Evolutionary conservation across 192 early-diverging fungal genomes (phyloP), one percentile per base, ranked within the genome.

Genomic region (Coemansia sp.): DNA sequence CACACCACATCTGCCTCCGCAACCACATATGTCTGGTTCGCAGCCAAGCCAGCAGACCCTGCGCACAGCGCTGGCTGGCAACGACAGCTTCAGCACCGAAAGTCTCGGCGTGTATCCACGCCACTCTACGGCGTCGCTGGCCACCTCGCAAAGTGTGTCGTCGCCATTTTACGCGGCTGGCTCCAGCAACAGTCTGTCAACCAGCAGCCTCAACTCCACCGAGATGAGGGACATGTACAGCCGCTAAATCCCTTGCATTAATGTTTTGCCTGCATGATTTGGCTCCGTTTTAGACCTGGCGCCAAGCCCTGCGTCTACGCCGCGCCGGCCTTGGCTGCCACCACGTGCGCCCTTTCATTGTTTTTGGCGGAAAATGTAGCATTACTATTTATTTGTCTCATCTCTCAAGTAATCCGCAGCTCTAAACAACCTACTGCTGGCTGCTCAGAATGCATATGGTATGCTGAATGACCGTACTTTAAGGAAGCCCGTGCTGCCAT

Each of bases 181-280:
- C 37, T 38, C 72, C 12, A 55, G 52, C 57, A 73, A 55, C 57
- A 79, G 65, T 59, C 47, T 79, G 32, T 79, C 77, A 14, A 74
- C 58, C 29, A 79, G 71, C 54, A 79, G 72, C 27, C 62, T 79
- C 22, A 71, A 68, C 49, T 79, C 77, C 21, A 60, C 35, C 54
- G 77, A 79, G 19, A 72, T 79, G 67, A 79, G 67, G 54, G 77
- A 74, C 58, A 60, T 73, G 64, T 79, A 79, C 68, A 68, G 57
- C 48, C 76, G 76, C 51, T 79, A 59, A 56, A 51, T 14, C 47
- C 47, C 19, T 17, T 49, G 47, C 17, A 49, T 49, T 17, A 12
- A 5, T 10, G 1, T 49, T n/a, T 15, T 19, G 12, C 15, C n/a
- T 49, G 47, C 43, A 45, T 12, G 54, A 27, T 21, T 17, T 24